Percentiles rank a stretch among this genome's conserved stretches.
phyloP scores from a whole-genome alignment of 2,329 filamentous ascomycete species.

The Penicillium sp. region DNA sequence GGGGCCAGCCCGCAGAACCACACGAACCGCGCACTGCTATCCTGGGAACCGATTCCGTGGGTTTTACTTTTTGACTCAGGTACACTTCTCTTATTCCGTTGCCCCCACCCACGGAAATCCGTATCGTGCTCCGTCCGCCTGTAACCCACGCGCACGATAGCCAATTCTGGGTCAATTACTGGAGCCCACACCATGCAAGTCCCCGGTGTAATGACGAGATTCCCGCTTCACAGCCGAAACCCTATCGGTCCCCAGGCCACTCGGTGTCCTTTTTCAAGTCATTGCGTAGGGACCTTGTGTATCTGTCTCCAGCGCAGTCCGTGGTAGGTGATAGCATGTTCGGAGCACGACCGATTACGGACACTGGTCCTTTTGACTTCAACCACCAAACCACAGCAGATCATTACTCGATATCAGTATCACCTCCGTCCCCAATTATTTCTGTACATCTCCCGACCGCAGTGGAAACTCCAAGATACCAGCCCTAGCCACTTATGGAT shows the following conservation, averaged over 20 bases:
- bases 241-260: constrained; percentile 5
- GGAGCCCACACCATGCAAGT: background rate
- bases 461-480: background rate
- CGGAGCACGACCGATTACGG: background rate
- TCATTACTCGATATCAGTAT: constrained; percentile 4
- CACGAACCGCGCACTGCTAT: constrained; percentile 8
- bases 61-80: constrained; percentile 7
- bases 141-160: background rate
- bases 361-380: background rate
- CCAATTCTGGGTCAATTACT: background rate
- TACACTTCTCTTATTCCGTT: background rate
- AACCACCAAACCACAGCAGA: background rate
- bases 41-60: constrained; percentile 11
- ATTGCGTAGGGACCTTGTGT: background rate
- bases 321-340: background rate
- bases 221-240: constrained; percentile 8
- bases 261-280: background rate
- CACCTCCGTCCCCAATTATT: background rate
- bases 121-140: background rate
- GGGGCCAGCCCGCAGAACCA: background rate
- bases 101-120: constrained; percentile 5
- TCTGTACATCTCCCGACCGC: constrained; percentile 13
- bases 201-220: constrained; percentile 1
- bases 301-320: background rate
- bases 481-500: background rate